Conservation (phyloP, 768 basidiomycete genomes). For the Pisolithus sp. region DNA sequence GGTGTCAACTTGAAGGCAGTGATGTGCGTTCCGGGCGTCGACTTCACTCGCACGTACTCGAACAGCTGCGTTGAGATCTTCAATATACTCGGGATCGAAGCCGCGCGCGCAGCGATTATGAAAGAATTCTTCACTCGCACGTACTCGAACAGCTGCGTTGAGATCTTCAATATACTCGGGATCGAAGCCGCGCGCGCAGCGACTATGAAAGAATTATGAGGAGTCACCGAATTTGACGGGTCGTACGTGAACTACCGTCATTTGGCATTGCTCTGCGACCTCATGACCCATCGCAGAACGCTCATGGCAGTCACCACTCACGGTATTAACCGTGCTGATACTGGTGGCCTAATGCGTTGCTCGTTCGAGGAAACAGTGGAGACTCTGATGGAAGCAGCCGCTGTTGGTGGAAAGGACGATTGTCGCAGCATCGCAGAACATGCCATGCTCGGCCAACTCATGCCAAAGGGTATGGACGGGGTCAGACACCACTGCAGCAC, state of each 20-base stretch:
- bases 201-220: no score
- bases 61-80: constrained; percentile 96
- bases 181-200: no score
- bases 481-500: no score
- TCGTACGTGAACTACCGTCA: constrained; percentile 99
- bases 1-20: constrained; percentile 94
- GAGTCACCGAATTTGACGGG: constrained; percentile 98
- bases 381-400: constrained; percentile 97
- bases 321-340: constrained; percentile 97
- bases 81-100: constrained; percentile 93
- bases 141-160: no score
- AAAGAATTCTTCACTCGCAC: no score
- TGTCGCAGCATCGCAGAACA: no score
- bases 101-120: constrained; percentile 90
- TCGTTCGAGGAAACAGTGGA: constrained; percentile 99
- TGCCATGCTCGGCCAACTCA: no score
- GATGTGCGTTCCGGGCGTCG: constrained; percentile 92
- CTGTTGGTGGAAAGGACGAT: no score
- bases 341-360: constrained; percentile 94
- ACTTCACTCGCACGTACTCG: constrained; percentile 87
- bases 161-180: no score
- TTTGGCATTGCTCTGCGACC: constrained; percentile 89
- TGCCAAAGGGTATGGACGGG: no score
- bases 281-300: constrained; percentile 93
- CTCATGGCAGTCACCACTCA: constrained; percentile 99